Evolutionary conservation across 257 asterid genomes (phyloP), one percentile per base, ranked within the genome.

Genomic region (Cynanchum wilfordii): DNA sequence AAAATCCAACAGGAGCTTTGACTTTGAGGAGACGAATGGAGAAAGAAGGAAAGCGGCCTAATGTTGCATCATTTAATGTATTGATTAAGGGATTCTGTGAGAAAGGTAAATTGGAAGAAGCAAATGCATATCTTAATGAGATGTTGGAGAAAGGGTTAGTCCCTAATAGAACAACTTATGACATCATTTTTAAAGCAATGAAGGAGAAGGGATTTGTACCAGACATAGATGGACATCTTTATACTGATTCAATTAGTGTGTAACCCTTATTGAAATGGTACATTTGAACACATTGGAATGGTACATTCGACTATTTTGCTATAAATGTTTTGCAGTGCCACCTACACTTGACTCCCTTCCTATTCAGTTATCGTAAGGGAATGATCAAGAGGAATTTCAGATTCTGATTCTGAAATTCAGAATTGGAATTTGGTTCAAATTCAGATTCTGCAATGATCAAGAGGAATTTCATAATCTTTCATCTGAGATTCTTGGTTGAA

Each of bases 91-190:
- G 95, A 27, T 87, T 85, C 65, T 83, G 90, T 69, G 86, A 79
- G 77, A 83, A 81, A 16, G 84, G 84, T 49, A 89, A 86, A 76
- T 74, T 89, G 77, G 92, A 89, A 73, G 88, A 87, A 75, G 97
- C 99, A 54, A 89, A 91, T 49, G 30, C 60, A 22, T 76, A 79
- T 80, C 89, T 94, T 65, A 91, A 91, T 36, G 96, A 91, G 90
- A 91, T 91, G 99, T 74, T 91, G 89, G 99, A 88, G 87, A 94
- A 85, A 76, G 99, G 99, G 57, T 76, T 94, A 78, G 84, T 83
- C 54, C 97, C 98, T 49, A 91, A 89, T 69, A 79, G 86, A 63
- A 77, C 78, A 27, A 89, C 99, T 8, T 94, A 91, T 75, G 96
- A 91, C 72, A 79, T 88, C 72, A 86, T 93, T 71, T 84, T 84